These are phyloP conservation scores for Candolleomyces aberdarensis DNA, from an alignment of 768 basidiomycete species.

Conservation along the genomic window DNA sequence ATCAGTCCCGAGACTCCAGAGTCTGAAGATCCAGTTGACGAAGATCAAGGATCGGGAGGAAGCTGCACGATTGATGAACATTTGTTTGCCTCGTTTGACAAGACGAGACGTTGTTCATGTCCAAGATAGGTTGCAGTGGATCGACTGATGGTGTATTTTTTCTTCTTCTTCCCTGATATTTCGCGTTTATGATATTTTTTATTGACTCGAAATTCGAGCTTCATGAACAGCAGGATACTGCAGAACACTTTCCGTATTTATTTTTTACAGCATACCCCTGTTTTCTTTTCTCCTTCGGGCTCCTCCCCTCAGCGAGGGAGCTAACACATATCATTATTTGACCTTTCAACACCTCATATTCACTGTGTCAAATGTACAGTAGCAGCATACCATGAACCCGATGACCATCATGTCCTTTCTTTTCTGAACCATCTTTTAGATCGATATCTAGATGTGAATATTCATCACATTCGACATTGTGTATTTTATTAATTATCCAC, in stretches of 20 bases:
- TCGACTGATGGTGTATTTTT: not conserved
- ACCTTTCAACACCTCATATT: not conserved
- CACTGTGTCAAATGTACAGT: too few relatives aligned
- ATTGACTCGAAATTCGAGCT: too few relatives aligned
- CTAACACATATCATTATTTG: not conserved
- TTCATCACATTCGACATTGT: too few relatives aligned
- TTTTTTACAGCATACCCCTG: not conserved
- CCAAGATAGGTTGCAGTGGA: not conserved
- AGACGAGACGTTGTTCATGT: not conserved
- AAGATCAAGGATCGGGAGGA: not conserved
- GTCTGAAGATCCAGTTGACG: not conserved
- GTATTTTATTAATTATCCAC: too few relatives aligned
- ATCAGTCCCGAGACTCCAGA: not conserved
- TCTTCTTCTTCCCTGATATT: not conserved
- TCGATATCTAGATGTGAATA: too few relatives aligned
- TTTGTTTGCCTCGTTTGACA: constrained; percentile 1
- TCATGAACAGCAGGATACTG: too few relatives aligned
- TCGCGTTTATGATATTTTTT: not conserved
- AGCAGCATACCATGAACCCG: too few relatives aligned
- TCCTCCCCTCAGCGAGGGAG: not conserved
- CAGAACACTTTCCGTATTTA: too few relatives aligned
- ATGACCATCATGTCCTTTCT: too few relatives aligned
- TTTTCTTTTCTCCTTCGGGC: not conserved
- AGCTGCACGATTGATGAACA: not conserved
- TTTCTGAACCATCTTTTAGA: too few relatives aligned